Evolutionary conservation across 2,329 filamentous ascomycete genomes (phyloP).

Genomic region (Ceratocystis colombiana): DNA sequence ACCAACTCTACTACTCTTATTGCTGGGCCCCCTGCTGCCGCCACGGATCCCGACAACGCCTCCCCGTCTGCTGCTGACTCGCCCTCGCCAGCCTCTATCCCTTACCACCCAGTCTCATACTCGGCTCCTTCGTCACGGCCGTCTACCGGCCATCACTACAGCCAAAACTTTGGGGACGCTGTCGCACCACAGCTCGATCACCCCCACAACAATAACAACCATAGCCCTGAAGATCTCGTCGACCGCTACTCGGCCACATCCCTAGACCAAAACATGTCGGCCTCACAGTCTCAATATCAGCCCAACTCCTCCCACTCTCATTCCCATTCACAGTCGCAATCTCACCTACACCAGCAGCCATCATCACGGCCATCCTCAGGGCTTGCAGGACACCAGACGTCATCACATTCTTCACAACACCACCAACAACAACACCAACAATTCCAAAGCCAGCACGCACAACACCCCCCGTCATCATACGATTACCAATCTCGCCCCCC

Average conservation of each 20-base stretch:
- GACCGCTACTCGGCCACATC: slow-evolving; percentile 43
- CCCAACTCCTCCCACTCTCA: background rate
- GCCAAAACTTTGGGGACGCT: slow-evolving; percentile 43
- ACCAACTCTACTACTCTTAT: background rate
- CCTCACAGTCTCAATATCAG: background rate
- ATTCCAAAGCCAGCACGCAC: slow-evolving; percentile 38
- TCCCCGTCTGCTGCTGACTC: background rate
- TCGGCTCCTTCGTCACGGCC: slow-evolving; percentile 26
- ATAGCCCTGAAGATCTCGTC: slow-evolving; percentile 33
- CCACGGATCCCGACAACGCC: background rate
- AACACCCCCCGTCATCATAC: slow-evolving; percentile 30
- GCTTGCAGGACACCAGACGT: slow-evolving; percentile 36
- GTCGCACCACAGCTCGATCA: slow-evolving; percentile 28
- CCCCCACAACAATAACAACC: background rate
- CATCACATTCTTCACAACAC: slow-evolving; percentile 27
- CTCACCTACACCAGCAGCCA: background rate
- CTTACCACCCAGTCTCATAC: slow-evolving; percentile 27
- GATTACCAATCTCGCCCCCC: slow-evolving; percentile 28
- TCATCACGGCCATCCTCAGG: slow-evolving; percentile 46
- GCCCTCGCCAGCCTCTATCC: slow-evolving; percentile 26
- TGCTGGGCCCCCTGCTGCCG: slow-evolving; percentile 18
- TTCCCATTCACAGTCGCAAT: background rate
- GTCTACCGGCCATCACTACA: slow-evolving; percentile 35
- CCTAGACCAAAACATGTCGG: slow-evolving; percentile 34
- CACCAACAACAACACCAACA: slow-evolving; percentile 32